phyloP scores from a whole-genome alignment of 768 basidiomycete species.

The Psilocybe subaeruginosa region DNA sequence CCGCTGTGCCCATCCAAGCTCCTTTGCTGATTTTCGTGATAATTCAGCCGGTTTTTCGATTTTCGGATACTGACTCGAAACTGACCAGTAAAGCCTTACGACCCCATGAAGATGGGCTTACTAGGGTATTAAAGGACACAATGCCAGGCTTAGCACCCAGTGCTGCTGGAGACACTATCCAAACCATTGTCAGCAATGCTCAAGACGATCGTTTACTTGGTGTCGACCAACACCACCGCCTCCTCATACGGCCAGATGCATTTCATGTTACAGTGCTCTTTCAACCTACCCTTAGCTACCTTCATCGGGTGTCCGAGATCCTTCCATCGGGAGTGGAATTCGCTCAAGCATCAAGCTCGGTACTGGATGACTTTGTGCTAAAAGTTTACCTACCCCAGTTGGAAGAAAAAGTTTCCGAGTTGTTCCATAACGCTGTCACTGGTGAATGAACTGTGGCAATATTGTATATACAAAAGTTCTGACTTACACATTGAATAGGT shows the following conservation, averaged over 20 bases:
- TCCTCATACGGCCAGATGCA: slow-evolving; percentile 87
- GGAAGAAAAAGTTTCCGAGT: slow-evolving; percentile 87
- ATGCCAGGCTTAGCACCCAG: slow-evolving; percentile 92
- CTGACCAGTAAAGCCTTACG: slow-evolving; percentile 67
- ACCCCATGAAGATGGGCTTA: slow-evolving; percentile 83
- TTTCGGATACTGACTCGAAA: slow-evolving; percentile 88
- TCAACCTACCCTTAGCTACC: slow-evolving; percentile 87
- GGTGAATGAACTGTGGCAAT: slow-evolving; percentile 40
- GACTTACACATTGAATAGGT: slow-evolving; percentile 41
- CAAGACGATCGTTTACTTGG: slow-evolving; percentile 77
- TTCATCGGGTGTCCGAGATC: slow-evolving; percentile 70
- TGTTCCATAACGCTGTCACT: slow-evolving; percentile 86
- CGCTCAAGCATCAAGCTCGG: slow-evolving; percentile 64
- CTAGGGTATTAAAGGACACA: slow-evolving; percentile 80
- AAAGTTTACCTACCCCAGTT: slow-evolving; percentile 93
- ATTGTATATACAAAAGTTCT: neutral
- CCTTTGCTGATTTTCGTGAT: neutral
- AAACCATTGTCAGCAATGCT: slow-evolving; percentile 59
- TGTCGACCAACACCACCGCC: slow-evolving; percentile 78
- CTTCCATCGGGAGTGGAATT: slow-evolving; percentile 76
- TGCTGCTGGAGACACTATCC: slow-evolving; percentile 62
- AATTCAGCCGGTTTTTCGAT: slow-evolving; percentile 81
- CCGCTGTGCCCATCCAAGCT: neutral
- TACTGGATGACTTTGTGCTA: slow-evolving; percentile 91
- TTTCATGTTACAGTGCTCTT: slow-evolving; percentile 96